Evolutionary conservation across 805 yeast genomes (phyloP).

Genomic region (Lachancea sp.): DNA sequence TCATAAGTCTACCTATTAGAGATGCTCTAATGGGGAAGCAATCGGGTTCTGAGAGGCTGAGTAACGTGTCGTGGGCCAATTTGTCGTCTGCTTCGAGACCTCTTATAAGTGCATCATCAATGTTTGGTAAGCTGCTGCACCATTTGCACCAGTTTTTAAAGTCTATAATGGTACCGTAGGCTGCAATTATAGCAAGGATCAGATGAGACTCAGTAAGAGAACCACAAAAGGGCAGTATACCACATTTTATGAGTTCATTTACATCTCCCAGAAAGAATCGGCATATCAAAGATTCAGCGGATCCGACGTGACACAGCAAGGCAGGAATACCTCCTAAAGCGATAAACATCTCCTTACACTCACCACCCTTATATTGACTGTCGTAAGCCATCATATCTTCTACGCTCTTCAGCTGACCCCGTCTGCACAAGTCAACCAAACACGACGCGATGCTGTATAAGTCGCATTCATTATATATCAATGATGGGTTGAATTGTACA

Average conservation of each 20-base stretch:
- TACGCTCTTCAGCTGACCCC: background rate
- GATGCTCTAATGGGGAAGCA: background rate
- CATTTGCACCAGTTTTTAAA: conserved; percentile 7
- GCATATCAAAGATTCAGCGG: conserved; percentile 9
- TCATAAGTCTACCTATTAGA: conserved; percentile 2
- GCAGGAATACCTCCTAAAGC: conserved; percentile 25
- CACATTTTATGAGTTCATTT: conserved; percentile 22
- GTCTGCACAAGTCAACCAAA: conserved; percentile 10
- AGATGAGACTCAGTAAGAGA: conserved; percentile 13
- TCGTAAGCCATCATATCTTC: conserved; percentile 21
- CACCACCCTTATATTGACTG: conserved; percentile 15
- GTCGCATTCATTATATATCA: conserved; percentile 14
- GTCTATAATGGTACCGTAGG: conserved; percentile 4
- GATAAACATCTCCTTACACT: conserved; percentile 18
- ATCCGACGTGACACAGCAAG: conserved; percentile 11
- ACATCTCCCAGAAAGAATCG: conserved; percentile 15
- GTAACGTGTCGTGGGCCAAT: conserved; percentile 21
- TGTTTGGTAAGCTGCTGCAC: conserved; percentile 6
- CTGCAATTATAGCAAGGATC: conserved; percentile 10
- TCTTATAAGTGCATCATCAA: background rate
- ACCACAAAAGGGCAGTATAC: conserved; percentile 20
- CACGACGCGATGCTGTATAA: conserved; percentile 14
- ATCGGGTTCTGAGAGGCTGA: conserved; percentile 19
- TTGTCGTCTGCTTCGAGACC: conserved; percentile 9
- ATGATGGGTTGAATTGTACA: conserved; percentile 5